Evolutionary conservation across 768 basidiomycete species (phyloP), one percentile per base, ranked within the genome.

Genomic region (Boletus reticulatus): DNA sequence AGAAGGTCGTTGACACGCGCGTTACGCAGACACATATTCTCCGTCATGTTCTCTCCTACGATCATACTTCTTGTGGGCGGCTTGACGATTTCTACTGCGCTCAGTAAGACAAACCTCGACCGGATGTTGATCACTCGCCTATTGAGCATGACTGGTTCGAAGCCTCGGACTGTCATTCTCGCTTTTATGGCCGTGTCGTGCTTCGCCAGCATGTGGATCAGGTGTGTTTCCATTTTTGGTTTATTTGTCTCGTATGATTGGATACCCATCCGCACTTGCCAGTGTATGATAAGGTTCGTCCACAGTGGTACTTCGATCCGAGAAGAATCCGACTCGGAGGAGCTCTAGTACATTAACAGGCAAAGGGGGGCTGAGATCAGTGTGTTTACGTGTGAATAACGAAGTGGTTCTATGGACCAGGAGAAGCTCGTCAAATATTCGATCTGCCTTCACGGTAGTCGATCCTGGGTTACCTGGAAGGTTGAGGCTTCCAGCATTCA

Each of bases 141-240:
- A 41, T 81, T 99, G 50, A 88, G 86, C 65, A 78, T 98, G 48
- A 96, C 97, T 8, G 96, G 97, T 6, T 87, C 92, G 12, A 80
- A 80, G 52, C 97, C 96, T 3, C 85, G 83, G 57, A 87, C 82
- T 0, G 95, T 99, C 4, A 76, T 99, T 9, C 81, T 99, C 43
- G 88, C 93, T 0, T 92, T 98, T 70, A 98, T 98, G 97, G 84
- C 78, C 43, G 94, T 99, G 17, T 89, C 94, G 3, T 98, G 94
- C 67, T 99, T 99, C 68, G 94, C 95, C 4, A 94, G 92, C 72
- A 99, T 98, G 96, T 98, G 94, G 97, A 98, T 99, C 65, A 94
- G 89, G 89, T 88, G 52, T 43, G 73, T 59, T 48, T n/a, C 11
- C 1, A 29, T 29, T 9, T 29, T 29, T 29, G 7, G 27, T 42